Conservation (phyloP, 208 protist species). For the Leishmania martiniquensis region DNA sequence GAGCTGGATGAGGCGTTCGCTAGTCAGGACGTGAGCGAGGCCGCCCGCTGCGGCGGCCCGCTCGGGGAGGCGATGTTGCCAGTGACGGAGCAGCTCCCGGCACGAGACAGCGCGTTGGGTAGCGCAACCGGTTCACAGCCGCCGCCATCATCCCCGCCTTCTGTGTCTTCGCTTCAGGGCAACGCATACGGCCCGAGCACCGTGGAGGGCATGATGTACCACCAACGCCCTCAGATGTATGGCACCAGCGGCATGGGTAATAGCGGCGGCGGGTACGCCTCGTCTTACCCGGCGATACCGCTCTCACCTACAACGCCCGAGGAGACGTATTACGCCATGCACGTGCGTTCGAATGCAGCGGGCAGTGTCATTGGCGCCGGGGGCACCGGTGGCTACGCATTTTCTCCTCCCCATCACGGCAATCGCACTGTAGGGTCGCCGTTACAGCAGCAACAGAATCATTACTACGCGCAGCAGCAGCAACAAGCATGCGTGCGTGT, state of each 20-base stretch:
- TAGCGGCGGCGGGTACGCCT: constrained; percentile 9
- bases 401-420: constrained; percentile 6
- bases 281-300: not conserved
- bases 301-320: constrained; percentile 1
- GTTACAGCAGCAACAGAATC: constrained; percentile 11
- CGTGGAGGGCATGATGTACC: not conserved
- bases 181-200: not conserved
- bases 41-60: constrained; percentile 21
- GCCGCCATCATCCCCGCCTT: constrained; percentile 4
- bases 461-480: not conserved
- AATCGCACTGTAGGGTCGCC: not conserved
- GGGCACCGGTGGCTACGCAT: not conserved
- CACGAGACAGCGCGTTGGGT: not conserved
- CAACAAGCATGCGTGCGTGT: constrained; percentile 17
- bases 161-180: constrained; percentile 2
- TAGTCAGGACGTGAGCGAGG: constrained; percentile 17
- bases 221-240: not conserved
- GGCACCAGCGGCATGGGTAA: not conserved
- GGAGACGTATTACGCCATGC: constrained; percentile 26
- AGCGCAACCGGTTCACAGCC: not conserved
- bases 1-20: constrained; percentile 30
- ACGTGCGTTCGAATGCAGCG: not conserved
- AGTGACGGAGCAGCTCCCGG: not conserved
- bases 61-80: constrained; percentile 45
- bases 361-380: constrained; percentile 2